Evolutionary conservation across 23 red algal genomes (phyloP), one percentile per base, ranked within the genome.

Genomic region (Pyropia haitanensis): DNA sequence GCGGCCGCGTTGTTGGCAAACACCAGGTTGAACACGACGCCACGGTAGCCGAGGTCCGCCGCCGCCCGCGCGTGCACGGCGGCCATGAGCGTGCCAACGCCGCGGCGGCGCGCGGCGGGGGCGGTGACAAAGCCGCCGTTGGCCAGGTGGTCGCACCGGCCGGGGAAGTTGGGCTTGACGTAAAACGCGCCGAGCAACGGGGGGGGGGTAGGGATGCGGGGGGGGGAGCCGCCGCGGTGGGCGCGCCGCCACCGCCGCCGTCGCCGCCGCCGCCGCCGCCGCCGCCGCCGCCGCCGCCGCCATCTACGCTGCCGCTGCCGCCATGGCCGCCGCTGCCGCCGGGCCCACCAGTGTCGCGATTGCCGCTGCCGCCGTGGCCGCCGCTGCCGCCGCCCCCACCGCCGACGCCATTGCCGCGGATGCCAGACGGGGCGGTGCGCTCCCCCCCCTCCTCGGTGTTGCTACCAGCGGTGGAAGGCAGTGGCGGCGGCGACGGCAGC

Each of bases 161-260:
- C 86, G 20, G 86, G 86, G 58, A 75, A 90, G 34, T 90, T 90
- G 18, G 86, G 86, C 59, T 90, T 90, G 58, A 77, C 73, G 30
- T 90, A 90, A 58, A 90, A 90, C 13, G 71, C 54, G 18, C 86
- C 86, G 8, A 81, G 20, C 39, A 46, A 9, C 0, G 4, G 39
- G 39, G 39, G 39, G 39, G 0, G 8, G 39, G 39, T n/a, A n/a
- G 39, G 39, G 30, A 32, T 5, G 5, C 30, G 30, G 4, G 39
- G 4, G 39, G 39, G 39, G 39, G 10, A 3, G 30, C 30, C 30
- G 30, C 31, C 3, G 3, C 31, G 31, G 2, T 33, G 31, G 2
- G 3, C 3, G 2, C 6, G 31, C 31, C 6, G 31, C 17, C 30
- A 18, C 3, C 6, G 31, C 6, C 2, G 31, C 3, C 6, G 31